A percentile compares a stretch with the other conserved stretches of the same genome.
phyloP scores from a whole-genome alignment of 257 asterid species.

The Solanum megistacrolobum region DNA sequence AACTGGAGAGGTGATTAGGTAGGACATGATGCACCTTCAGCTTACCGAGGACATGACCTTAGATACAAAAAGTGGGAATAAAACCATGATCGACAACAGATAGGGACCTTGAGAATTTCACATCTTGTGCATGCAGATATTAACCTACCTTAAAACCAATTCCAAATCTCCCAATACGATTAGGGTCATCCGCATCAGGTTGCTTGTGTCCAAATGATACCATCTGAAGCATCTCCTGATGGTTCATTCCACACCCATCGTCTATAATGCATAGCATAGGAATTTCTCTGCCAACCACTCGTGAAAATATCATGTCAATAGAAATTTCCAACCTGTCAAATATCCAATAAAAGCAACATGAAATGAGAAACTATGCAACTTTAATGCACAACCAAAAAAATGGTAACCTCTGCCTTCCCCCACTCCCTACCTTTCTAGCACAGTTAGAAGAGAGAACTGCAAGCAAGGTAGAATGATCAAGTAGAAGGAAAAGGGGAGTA shows the following conservation, averaged over 20 bases:
- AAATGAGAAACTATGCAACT: slow-evolving; percentile 3
- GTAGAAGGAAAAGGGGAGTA: background rate
- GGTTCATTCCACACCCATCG: slow-evolving; percentile 73
- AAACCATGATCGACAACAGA: background rate
- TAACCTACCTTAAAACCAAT: slow-evolving; percentile 69
- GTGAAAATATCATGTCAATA: slow-evolving; percentile 33
- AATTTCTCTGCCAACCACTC: slow-evolving; percentile 33
- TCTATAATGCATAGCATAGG: slow-evolving; percentile 66
- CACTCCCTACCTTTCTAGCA: background rate
- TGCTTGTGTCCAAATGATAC: slow-evolving; percentile 64
- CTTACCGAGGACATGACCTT: background rate
- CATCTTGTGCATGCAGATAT: background rate
- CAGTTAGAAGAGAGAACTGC: background rate
- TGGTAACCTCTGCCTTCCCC: background rate
- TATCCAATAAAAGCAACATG: slow-evolving; percentile 3
- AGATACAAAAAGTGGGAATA: background rate
- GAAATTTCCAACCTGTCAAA: slow-evolving; percentile 47
- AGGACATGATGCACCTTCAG: background rate
- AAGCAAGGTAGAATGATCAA: background rate
- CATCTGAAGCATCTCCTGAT: slow-evolving; percentile 52
- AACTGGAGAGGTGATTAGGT: background rate
- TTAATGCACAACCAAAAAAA: background rate
- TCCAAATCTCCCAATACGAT: slow-evolving; percentile 69
- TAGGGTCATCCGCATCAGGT: slow-evolving; percentile 36
- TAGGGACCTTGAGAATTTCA: background rate